A percentile compares a stretch with the other conserved stretches of the same genome.
Evolutionary conservation across 345 rosid species (phyloP).

Genomic region (Salix koriyanagi): DNA sequence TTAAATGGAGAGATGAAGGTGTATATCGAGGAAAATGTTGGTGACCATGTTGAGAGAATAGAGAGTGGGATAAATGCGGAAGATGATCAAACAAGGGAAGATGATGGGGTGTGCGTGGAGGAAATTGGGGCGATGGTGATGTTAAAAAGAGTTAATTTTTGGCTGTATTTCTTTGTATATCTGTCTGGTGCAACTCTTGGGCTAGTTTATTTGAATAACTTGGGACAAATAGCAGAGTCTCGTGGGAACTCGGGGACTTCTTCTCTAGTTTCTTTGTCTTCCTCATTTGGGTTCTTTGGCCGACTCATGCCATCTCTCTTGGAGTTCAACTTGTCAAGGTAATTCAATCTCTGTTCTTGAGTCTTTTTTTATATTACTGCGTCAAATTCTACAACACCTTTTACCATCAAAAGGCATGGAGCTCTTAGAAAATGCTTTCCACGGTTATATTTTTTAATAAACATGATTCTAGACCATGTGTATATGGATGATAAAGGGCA

Average conservation of each 20-base stretch:
- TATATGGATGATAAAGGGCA: not conserved
- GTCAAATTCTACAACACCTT: no score
- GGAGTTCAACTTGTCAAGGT: slow-evolving; percentile 69
- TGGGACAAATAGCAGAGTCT: slow-evolving; percentile 93
- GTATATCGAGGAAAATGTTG: slow-evolving; percentile 20
- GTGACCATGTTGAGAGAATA: not conserved
- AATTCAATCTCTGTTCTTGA: not conserved
- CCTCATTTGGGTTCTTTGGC: slow-evolving; percentile 86
- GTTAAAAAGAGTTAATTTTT: slow-evolving; percentile 58
- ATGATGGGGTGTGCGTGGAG: slow-evolving; percentile 32
- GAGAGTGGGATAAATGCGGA: not conserved
- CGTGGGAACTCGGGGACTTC: slow-evolving; percentile 43
- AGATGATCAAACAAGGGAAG: slow-evolving; percentile 8
- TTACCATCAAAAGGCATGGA: no score
- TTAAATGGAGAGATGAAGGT: slow-evolving; percentile 21
- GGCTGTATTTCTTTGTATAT: slow-evolving; percentile 72
- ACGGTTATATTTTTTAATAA: not conserved
- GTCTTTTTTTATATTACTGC: not conserved
- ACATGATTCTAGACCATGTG: not conserved
- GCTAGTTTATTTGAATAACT: slow-evolving; percentile 68
- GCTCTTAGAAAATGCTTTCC: no score
- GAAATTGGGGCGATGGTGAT: slow-evolving; percentile 61
- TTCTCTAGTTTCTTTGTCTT: slow-evolving; percentile 67
- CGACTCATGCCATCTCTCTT: slow-evolving; percentile 77
- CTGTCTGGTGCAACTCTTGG: slow-evolving; percentile 84